Percentiles rank a stretch among this genome's conserved stretches.
Evolutionary conservation across 305 asterid genomes (phyloP).

Genomic region (Fraxinus paxiana): DNA sequence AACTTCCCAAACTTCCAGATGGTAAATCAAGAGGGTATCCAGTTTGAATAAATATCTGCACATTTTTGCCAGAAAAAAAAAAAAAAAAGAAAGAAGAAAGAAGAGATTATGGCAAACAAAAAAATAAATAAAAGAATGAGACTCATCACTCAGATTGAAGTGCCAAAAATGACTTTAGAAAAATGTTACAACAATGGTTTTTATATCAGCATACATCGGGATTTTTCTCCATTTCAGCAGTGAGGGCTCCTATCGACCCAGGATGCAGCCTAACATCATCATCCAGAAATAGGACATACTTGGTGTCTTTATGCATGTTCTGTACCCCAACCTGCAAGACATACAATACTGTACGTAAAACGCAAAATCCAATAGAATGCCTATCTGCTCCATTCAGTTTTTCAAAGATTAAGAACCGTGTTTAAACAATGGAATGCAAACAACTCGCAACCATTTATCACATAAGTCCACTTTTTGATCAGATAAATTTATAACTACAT

Average conservation of each 20-base stretch:
- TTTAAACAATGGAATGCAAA: constrained; percentile 5
- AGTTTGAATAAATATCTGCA: constrained; percentile 96
- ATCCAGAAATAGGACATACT: constrained; percentile 84
- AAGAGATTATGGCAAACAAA: constrained; percentile 3
- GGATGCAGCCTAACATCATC: constrained; percentile 99
- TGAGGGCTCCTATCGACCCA: constrained; percentile 93
- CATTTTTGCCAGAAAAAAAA: background rate
- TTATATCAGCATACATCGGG: constrained; percentile 60
- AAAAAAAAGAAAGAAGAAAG: background rate
- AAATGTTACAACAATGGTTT: constrained; percentile 1
- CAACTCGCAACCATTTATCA: background rate
- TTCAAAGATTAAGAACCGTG: constrained; percentile 14
- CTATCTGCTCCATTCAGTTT: constrained; percentile 1
- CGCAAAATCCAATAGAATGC: constrained; percentile 3
- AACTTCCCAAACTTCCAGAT: constrained; percentile 97
- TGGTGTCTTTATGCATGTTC: constrained; percentile 86
- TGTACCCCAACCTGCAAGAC: constrained; percentile 78
- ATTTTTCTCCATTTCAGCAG: constrained; percentile 89
- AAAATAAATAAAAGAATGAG: constrained; percentile 5
- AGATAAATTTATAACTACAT: background rate
- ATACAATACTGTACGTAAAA: constrained; percentile 9
- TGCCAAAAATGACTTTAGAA: background rate
- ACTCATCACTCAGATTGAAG: constrained; percentile 14
- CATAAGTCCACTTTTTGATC: background rate
- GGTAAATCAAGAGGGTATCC: constrained; percentile 99